Evolutionary conservation across 2,329 filamentous ascomycete species (phyloP), one percentile per base, ranked within the genome.

Genomic region (Sporothrix dimorphospora): DNA sequence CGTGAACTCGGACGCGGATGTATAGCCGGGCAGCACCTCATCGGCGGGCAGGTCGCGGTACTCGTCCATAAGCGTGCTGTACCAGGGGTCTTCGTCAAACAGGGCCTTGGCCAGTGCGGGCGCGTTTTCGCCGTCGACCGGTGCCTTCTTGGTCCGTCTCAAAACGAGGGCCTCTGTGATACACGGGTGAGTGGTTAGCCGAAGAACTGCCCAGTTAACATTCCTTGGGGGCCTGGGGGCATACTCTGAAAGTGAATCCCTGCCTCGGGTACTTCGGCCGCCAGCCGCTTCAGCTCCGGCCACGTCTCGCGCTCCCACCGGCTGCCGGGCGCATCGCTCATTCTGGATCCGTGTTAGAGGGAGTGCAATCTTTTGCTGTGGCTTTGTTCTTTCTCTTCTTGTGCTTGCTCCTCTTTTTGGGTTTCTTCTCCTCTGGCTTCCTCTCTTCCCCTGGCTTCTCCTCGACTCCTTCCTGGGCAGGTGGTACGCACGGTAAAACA

Each of bases 181-280:
- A n/a, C n/a, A n/a, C n/a, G n/a, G n/a, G n/a, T n/a, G 1, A 30
- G 51, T 67, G 8, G 61, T 63, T 27, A 12, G 34, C 34, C 0
- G 3, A 16, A 47, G 11, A 38, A 45, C 42, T 3, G 42, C 42
- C 9, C 42, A 16, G 42, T 45, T 4, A 3, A 45, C 7, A 49
- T 19, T 14, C 14, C 47, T 19, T n/a, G 14, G 12, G 14, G 14
- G 12, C 9, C 21, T 9, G 55, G 7, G 49, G 59, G 45, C 75
- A 78, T 75, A 89, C 89, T 86, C 82, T 94, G 92, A 74, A 94
- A 92, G 78, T 96, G 92, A 66, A 97, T 89, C 7, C 93, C 93
- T 2, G 93, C 91, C 76, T 95, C 92, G 0, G 92, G 92, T 0
- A 91, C 85, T 65, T 92, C 85, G 74, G 86, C 84, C 0, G 87